phyloP scores from a whole-genome alignment of 1,284 basidiomycete genomes.

The Heimioporus punctisporus region DNA sequence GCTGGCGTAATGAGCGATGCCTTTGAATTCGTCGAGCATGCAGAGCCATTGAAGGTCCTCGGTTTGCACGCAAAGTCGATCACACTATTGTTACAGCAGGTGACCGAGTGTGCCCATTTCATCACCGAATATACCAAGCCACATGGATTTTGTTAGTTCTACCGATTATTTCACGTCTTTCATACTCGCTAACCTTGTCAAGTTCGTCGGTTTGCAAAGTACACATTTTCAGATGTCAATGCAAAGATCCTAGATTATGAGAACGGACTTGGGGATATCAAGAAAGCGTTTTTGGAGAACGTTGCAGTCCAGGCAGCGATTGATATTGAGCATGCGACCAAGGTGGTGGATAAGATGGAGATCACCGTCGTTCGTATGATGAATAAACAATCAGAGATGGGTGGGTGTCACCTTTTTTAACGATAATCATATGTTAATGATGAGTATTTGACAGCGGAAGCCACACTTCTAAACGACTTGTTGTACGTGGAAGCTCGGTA shows the following conservation, averaged over 20 bases:
- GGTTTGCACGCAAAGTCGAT: slow-evolving; percentile 5
- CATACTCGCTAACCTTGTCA: slow-evolving; percentile 1
- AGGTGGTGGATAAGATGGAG: too few relatives aligned
- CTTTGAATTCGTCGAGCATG: slow-evolving; percentile 16
- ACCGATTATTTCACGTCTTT: not conserved
- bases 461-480: slow-evolving; percentile 16
- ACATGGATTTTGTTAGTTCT: slow-evolving; percentile 19
- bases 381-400: slow-evolving; percentile 8
- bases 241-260: slow-evolving; percentile 18
- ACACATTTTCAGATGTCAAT: slow-evolving; percentile 19
- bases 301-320: slow-evolving; percentile 12
- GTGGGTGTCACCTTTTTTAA: too few relatives aligned
- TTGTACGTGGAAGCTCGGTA: slow-evolving; percentile 23
- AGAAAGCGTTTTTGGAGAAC: slow-evolving; percentile 17
- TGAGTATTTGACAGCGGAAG: slow-evolving; percentile 2
- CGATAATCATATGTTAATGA: not conserved
- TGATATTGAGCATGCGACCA: too few relatives aligned
- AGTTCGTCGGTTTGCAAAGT: slow-evolving; percentile 21
- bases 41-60: slow-evolving; percentile 7
- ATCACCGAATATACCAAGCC: slow-evolving; percentile 23
- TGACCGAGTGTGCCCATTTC: slow-evolving; percentile 29
- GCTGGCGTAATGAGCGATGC: slow-evolving; percentile 11
- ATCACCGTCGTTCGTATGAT: slow-evolving; percentile 20
- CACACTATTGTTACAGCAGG: slow-evolving; percentile 16
- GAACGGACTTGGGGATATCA: slow-evolving; percentile 17